phyloP scores from a whole-genome alignment of 164 flowering plant genomes.

The Stephania japonica region DNA sequence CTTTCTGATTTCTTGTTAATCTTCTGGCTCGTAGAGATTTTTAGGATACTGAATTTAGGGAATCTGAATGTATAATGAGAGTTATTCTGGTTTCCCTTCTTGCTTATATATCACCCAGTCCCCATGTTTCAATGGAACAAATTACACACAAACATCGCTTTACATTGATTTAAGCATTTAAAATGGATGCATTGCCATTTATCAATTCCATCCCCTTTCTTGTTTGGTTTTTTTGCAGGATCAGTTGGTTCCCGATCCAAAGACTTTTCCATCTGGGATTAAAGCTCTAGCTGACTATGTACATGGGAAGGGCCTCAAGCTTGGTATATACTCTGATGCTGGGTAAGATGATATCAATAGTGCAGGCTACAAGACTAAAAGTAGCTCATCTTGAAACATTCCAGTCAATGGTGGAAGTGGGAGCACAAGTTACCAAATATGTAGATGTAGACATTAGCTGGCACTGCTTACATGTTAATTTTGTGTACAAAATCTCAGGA shows the following conservation, averaged over 20 bases:
- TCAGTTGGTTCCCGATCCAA: slow-evolving; percentile 58
- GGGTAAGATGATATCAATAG: slow-evolving; percentile 50
- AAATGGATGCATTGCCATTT: slow-evolving; percentile 2
- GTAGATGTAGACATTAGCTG: neutral
- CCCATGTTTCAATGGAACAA: neutral
- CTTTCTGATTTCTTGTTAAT: neutral
- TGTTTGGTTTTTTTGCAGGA: slow-evolving; percentile 47
- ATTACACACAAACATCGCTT: neutral
- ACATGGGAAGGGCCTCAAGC: slow-evolving; percentile 84
- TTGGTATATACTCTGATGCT: slow-evolving; percentile 97
- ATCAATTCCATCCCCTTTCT: neutral
- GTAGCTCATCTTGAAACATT: neutral
- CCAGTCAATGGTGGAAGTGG: neutral
- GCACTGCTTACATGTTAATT: neutral
- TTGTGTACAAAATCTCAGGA: slow-evolving; percentile 32
- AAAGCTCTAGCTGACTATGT: slow-evolving; percentile 88
- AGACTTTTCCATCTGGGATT: slow-evolving; percentile 88
- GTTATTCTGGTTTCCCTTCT: neutral
- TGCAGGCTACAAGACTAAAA: slow-evolving; percentile 1
- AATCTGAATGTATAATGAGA: no score
- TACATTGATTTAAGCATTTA: neutral
- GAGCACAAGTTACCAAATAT: neutral
- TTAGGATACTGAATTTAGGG: no score
- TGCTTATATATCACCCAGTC: neutral
- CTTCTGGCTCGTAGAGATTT: no score